Base-by-base conservation (phyloP, 2,329 filamentous ascomycete species). In the Xylaria sp. region DNA sequence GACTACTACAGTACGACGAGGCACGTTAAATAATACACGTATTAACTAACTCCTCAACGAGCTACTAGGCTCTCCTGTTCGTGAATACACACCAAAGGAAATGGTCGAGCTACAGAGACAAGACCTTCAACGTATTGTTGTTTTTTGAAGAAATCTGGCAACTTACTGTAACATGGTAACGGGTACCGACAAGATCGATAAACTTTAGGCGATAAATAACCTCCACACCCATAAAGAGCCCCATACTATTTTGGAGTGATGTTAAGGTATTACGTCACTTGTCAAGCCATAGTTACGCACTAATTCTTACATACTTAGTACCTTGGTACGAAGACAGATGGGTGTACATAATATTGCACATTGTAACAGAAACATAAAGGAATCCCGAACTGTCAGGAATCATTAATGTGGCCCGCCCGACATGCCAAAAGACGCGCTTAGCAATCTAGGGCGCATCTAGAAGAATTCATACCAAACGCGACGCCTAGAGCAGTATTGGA, bases 261-360 rank as follows among this genome's bases (percentile, higher is more conserved):
- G 25, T 28, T 9, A 50, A 50, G 9, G 2, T 34, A 37, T 60
- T 60, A 18, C 57, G 57, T 50, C 44, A 60, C 28, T 23, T 8
- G 18, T 60, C 57, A 34, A 59, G 55, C 37, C 34, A 44, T 20
- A 57, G 37, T 20, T 20, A 52, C 50, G n/a, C 20, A 20, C 46
- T 20, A 23, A 50, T 23, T 50, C 46, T 9, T 50, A n/a, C n/a
- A n/a, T n/a, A n/a, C n/a, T n/a, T n/a, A n/a, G 7, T 18, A 44
- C 39, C 10, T 18, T 10, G 18, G 13, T 44, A 44, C 28, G 28
- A 18, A 44, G 10, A 13, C 18, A 44, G 39, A 44, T 28, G 28
- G 28, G 28, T 28, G 28, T 28, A 28, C 23, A 25, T 25, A 25
- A 25, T 25, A 25, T 25, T 25, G 28, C 28, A 5, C 28, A 28